Evolutionary conservation across 345 rosid species (phyloP).

Genomic region (Citrus australasica): DNA sequence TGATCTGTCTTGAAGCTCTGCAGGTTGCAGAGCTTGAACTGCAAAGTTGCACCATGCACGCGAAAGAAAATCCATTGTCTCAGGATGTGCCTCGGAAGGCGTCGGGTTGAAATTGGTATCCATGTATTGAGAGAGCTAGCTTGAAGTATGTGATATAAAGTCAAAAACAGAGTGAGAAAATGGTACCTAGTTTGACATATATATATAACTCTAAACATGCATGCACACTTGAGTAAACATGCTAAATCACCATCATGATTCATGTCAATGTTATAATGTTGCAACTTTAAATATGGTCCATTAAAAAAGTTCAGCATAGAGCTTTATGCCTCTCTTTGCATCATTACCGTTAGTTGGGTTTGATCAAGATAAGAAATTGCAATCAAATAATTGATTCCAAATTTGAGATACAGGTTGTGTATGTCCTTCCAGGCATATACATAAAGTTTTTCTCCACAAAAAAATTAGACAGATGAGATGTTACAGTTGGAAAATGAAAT

Average conservation of each 20-base stretch:
- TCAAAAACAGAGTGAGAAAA: conserved; percentile 14
- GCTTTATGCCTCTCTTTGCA: conserved; percentile 1
- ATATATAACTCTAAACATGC: conserved; percentile 13
- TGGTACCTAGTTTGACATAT: conserved; percentile 3
- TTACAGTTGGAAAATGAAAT: conserved; percentile 35
- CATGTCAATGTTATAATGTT: conserved; percentile 7
- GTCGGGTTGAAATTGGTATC: conserved; percentile 34
- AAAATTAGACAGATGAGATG: conserved; percentile 25
- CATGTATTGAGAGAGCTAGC: conserved; percentile 21
- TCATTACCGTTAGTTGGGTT: conserved; percentile 14
- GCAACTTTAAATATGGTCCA: conserved; percentile 10
- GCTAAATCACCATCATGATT: conserved; percentile 15
- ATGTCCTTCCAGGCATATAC: background rate
- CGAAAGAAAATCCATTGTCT: conserved; percentile 88
- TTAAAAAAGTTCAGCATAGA: background rate
- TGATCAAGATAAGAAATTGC: background rate
- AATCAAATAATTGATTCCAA: background rate
- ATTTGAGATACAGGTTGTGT: conserved; percentile 16
- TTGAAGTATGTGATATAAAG: conserved; percentile 5
- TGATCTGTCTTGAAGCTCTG: conserved; percentile 36
- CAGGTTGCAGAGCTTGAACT: conserved; percentile 73
- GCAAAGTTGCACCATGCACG: conserved; percentile 87
- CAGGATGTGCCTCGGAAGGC: conserved; percentile 88
- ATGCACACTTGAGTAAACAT: background rate
- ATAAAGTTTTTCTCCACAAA: conserved; percentile 6